These are phyloP conservation scores for Thalassiosira pacifica DNA, from an alignment of 352 stramenopile genomes.

Conservation along the genomic window DNA sequence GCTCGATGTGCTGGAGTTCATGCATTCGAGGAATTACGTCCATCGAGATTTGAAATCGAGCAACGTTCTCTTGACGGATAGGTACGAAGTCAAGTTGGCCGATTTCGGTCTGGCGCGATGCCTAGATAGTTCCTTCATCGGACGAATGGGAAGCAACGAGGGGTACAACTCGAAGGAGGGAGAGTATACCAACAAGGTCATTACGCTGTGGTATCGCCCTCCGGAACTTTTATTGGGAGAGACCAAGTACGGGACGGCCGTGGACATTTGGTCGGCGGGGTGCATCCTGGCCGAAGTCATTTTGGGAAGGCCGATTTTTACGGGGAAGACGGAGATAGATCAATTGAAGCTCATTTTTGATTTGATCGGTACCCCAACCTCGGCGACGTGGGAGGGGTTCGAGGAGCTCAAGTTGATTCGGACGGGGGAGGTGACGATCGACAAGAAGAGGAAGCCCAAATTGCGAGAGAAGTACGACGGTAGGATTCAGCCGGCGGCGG, in stretches of 20 bases:
- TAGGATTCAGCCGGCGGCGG: slow-evolving; percentile 62
- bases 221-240: slow-evolving; percentile 93
- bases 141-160: slow-evolving; percentile 74
- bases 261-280: slow-evolving; percentile 97
- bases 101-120: slow-evolving; percentile 90
- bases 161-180: slow-evolving; percentile 37
- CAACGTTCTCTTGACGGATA: slow-evolving; percentile 82
- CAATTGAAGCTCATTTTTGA: slow-evolving; percentile 83
- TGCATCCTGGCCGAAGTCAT: slow-evolving; percentile 95
- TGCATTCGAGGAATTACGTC: slow-evolving; percentile 81
- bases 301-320: slow-evolving; percentile 77
- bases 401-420: slow-evolving; percentile 72
- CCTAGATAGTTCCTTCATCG: slow-evolving; percentile 93
- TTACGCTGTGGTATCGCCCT: slow-evolving; percentile 96
- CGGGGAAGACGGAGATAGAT: slow-evolving; percentile 82
- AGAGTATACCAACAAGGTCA: slow-evolving; percentile 90
- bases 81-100: slow-evolving; percentile 77
- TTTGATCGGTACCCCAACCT: slow-evolving; percentile 77
- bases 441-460: slow-evolving; percentile 49
- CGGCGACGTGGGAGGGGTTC: slow-evolving; percentile 73
- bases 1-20: slow-evolving; percentile 78
- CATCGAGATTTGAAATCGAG: slow-evolving; percentile 79
- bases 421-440: slow-evolving; percentile 72
- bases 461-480: slow-evolving; percentile 73
- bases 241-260: slow-evolving; percentile 90